Conservation (phyloP, 192 early-diverging fungal genomes). For the Dissophora ornata region DNA sequence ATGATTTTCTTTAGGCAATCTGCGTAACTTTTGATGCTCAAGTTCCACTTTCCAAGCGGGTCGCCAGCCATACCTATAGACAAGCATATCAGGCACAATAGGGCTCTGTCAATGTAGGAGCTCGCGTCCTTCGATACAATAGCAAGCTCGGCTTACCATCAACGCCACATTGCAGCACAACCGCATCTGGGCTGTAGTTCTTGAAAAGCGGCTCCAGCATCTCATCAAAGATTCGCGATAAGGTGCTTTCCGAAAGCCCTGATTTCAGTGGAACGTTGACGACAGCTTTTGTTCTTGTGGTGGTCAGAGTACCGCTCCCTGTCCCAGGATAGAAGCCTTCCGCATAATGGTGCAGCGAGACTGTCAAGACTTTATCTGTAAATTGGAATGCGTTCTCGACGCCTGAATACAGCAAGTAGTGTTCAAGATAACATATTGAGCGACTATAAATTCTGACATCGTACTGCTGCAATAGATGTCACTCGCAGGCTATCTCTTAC, state of each 20-base stretch:
- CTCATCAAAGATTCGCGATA: constrained; percentile 70
- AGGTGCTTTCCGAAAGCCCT: constrained; percentile 74
- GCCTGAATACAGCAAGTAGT: too few species aligned
- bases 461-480: not conserved
- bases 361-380: constrained; percentile 86
- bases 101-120: too few species aligned
- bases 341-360: constrained; percentile 86
- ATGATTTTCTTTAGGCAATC: constrained; percentile 50
- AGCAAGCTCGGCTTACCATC: constrained; percentile 43
- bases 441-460: not conserved
- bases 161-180: constrained; percentile 88
- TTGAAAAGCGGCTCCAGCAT: constrained; percentile 65
- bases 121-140: too few species aligned
- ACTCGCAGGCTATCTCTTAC: not conserved
- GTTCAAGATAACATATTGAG: not conserved
- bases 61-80: constrained; percentile 51
- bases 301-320: constrained; percentile 6
- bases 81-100: too few species aligned
- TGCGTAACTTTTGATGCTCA: constrained; percentile 36
- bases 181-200: constrained; percentile 70
- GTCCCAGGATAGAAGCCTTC: constrained; percentile 82
- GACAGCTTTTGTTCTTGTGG: constrained; percentile 25
- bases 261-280: constrained; percentile 83
- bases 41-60: constrained; percentile 56
- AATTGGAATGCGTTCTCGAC: constrained; percentile 90